A percentile compares a stretch with the other conserved stretches of the same genome.
phyloP scores from a whole-genome alignment of 2,329 filamentous ascomycete genomes.

The Aureobasidium sp. region DNA sequence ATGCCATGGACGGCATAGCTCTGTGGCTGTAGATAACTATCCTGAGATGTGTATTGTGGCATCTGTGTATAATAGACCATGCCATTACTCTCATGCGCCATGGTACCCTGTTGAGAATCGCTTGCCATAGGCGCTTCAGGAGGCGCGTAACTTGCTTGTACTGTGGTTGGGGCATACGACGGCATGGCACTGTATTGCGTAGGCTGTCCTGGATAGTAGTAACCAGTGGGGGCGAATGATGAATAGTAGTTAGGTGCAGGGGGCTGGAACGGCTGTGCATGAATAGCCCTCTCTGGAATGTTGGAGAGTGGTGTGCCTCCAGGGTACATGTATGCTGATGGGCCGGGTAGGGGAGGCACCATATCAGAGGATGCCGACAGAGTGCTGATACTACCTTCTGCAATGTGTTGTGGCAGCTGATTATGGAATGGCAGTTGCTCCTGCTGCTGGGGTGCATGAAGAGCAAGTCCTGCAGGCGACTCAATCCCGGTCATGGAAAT shows the following conservation, averaged over 20 bases:
- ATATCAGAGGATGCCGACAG: slow-evolving; percentile 48
- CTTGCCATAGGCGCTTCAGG: slow-evolving; percentile 16
- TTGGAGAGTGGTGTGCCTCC: slow-evolving; percentile 80
- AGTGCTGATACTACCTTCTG: slow-evolving; percentile 30
- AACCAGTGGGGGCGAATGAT: slow-evolving; percentile 52
- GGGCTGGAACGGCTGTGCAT: slow-evolving; percentile 84
- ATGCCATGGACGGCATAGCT: slow-evolving; percentile 57
- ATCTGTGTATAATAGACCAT: slow-evolving; percentile 77
- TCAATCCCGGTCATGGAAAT: slow-evolving; percentile 92
- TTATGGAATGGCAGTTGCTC: slow-evolving; percentile 88
- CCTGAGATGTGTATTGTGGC: slow-evolving; percentile 18
- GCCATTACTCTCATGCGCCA: slow-evolving; percentile 85
- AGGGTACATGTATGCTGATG: slow-evolving; percentile 48
- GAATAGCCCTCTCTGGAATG: slow-evolving; percentile 86
- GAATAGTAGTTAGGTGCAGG: slow-evolving; percentile 51
- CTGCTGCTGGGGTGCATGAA: slow-evolving; percentile 55
- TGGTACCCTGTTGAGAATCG: slow-evolving; percentile 47
- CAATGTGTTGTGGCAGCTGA: slow-evolving; percentile 74
- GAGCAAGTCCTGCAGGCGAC: slow-evolving; percentile 56
- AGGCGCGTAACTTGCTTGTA: slow-evolving; percentile 27
- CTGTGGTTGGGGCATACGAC: slow-evolving; percentile 29
- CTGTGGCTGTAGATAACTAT: slow-evolving; percentile 32
- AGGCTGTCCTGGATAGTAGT: slow-evolving; percentile 59
- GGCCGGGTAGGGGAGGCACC: slow-evolving; percentile 40
- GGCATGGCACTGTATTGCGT: slow-evolving; percentile 17